phyloP scores from a whole-genome alignment of 805 yeast species.

The Candida alai region DNA sequence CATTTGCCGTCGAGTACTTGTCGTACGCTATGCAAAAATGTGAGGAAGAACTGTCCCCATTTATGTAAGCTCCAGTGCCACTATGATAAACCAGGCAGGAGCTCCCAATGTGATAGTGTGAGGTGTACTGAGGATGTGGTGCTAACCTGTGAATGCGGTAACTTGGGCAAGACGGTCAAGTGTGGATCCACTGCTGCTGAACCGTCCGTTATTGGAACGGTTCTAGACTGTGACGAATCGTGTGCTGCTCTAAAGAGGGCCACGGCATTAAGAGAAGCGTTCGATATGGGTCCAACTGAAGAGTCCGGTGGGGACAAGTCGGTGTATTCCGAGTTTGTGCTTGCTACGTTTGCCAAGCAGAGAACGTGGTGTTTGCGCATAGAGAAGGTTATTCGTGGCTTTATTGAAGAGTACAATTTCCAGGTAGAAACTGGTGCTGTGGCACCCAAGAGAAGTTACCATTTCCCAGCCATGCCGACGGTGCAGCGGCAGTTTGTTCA shows the following conservation, averaged over 20 bases:
- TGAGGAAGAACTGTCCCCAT: constrained; percentile 62
- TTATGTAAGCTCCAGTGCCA: constrained; percentile 64
- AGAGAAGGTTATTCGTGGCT: constrained; percentile 48
- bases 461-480: constrained; percentile 70
- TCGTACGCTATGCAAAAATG: constrained; percentile 52
- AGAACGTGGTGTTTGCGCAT: constrained; percentile 64
- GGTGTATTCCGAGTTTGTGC: constrained; percentile 41
- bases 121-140: constrained; percentile 51
- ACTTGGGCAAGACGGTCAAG: constrained; percentile 39
- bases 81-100: constrained; percentile 32
- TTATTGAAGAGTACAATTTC: constrained; percentile 38
- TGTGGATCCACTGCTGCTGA: constrained; percentile 53
- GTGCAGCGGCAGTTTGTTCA: constrained; percentile 71
- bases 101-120: constrained; percentile 44
- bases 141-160: constrained; percentile 64
- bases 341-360: constrained; percentile 52
- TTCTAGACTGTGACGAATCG: constrained; percentile 62
- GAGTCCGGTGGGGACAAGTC: background rate
- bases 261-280: constrained; percentile 58
- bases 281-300: constrained; percentile 24
- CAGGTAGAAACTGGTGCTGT: constrained; percentile 15
- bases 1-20: constrained; percentile 54
- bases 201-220: constrained; percentile 31
- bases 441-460: constrained; percentile 36
- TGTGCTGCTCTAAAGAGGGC: constrained; percentile 64